phyloP scores from a whole-genome alignment of 164 flowering plant genomes.

The Litsea cubeba region DNA sequence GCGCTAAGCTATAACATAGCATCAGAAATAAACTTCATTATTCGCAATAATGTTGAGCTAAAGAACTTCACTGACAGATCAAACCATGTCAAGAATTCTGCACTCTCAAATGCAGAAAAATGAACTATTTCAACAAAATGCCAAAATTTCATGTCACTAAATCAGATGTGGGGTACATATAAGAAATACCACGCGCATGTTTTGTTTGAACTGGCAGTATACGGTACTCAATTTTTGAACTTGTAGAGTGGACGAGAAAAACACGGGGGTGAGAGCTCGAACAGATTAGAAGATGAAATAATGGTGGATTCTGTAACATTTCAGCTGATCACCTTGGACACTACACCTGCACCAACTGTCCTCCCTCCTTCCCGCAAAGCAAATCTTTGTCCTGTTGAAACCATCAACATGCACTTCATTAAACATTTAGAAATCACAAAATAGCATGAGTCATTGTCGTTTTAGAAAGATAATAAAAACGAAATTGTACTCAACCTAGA shows the following conservation, averaged over 20 bases:
- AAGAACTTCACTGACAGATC: not conserved
- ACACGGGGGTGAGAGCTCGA: too few relatives aligned
- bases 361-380: slow-evolving; percentile 94
- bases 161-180: slow-evolving; percentile 3
- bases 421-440: not conserved
- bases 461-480: not conserved
- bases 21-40: not conserved
- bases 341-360: slow-evolving; percentile 95
- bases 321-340: slow-evolving; percentile 74
- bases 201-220: not conserved
- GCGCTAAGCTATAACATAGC: not conserved
- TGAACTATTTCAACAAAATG: not conserved
- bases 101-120: slow-evolving; percentile 1
- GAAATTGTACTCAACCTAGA: not conserved
- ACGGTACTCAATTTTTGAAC: not conserved
- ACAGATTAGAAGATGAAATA: not conserved
- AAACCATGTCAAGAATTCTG: not conserved
- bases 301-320: not conserved
- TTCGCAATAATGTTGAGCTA: not conserved
- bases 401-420: not conserved
- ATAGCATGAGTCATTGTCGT: too few relatives aligned
- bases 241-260: not conserved
- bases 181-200: not conserved
- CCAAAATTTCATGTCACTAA: slow-evolving; percentile 8
- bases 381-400: slow-evolving; percentile 81